Conservation (phyloP, 345 rosid species). For the Brassica juncea region DNA sequence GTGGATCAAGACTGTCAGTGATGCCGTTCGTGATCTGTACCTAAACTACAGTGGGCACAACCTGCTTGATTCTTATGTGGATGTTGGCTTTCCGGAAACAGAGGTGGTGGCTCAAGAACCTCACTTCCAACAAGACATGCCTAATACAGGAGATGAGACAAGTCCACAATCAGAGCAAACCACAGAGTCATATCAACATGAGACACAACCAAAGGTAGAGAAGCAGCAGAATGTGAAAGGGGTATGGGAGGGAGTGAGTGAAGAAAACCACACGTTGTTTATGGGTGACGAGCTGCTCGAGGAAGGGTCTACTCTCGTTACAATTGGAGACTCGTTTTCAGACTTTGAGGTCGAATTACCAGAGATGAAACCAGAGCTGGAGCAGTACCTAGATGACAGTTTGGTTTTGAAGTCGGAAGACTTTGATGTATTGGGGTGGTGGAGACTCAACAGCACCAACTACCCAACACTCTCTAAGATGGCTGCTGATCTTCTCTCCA, state of each 20-base stretch:
- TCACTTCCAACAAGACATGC: slow-evolving; percentile 61
- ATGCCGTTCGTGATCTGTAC: slow-evolving; percentile 70
- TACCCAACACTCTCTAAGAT: slow-evolving; percentile 74
- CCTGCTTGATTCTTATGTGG: slow-evolving; percentile 24
- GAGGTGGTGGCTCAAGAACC: slow-evolving; percentile 27
- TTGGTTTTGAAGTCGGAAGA: slow-evolving; percentile 57
- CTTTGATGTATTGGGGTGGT: slow-evolving; percentile 73
- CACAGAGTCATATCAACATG: neutral
- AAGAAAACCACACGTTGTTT: slow-evolving; percentile 18
- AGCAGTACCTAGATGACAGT: slow-evolving; percentile 65
- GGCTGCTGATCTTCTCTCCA: slow-evolving; percentile 66
- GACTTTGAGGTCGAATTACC: slow-evolving; percentile 65
- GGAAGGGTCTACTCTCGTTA: slow-evolving; percentile 50
- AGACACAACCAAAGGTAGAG: neutral
- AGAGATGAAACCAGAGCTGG: slow-evolving; percentile 72
- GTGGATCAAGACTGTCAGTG: slow-evolving; percentile 58
- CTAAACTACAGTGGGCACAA: slow-evolving; percentile 46
- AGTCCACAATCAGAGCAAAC: slow-evolving; percentile 21
- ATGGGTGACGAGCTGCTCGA: slow-evolving; percentile 32
- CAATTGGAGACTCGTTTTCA: slow-evolving; percentile 48
- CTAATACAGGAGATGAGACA: slow-evolving; percentile 25
- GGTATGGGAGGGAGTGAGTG: slow-evolving; percentile 23
- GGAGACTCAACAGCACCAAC: slow-evolving; percentile 62
- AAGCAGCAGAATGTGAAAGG: slow-evolving; percentile 43
- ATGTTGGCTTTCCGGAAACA: slow-evolving; percentile 42